Evolutionary conservation across 179 eudicot genomes (phyloP), one percentile per base, ranked within the genome.

Genomic region (Spinacia oleracea): DNA sequence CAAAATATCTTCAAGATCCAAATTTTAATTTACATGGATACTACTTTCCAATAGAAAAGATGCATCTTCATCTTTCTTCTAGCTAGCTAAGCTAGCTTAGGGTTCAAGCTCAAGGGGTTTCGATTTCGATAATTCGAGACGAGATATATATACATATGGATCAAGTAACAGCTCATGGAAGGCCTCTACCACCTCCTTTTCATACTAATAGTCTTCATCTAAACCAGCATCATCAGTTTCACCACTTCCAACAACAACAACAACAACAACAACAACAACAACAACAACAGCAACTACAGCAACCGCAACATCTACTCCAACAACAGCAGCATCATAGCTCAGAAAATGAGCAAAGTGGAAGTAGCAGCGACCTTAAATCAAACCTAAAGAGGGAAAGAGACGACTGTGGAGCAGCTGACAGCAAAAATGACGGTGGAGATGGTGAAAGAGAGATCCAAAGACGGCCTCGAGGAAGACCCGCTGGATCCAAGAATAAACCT

Each of bases 401-500:
- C 9, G 92, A 83, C 3, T 78, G 81, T 29, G 79, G 51, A 16
- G 70, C 73, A 63, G 34, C 79, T n/a, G 83, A 80, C 1, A 77
- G 70, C 62, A 81, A 77, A n/a, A 78, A 73, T 3, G 72, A 27
- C 1, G 78, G 50, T 6, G 67, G 85, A 0, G 78, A 79, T 6
- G 71, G 78, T 3, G 86, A 78, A 0, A 85, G 86, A 7, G 90
- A 84, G 63, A 79, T 72, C 18, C 81, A 76, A 0, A 85, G 96
- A 29, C 79, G 97, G 9, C 96, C 97, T 0, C 72, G 98, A 1
- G 98, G 98, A 0, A 73, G 98, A 3, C 98, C 98, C 0, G 85
- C 98, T 1, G 98, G 98, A 23, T 94, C 98, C n/a, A 94, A 94
- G 81, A 94, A 94, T 87, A 94, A 94, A 76, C 97, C 97, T 0